Base-by-base conservation (phyloP, 2,329 filamentous ascomycete genomes). In the Penicillium sp. region DNA sequence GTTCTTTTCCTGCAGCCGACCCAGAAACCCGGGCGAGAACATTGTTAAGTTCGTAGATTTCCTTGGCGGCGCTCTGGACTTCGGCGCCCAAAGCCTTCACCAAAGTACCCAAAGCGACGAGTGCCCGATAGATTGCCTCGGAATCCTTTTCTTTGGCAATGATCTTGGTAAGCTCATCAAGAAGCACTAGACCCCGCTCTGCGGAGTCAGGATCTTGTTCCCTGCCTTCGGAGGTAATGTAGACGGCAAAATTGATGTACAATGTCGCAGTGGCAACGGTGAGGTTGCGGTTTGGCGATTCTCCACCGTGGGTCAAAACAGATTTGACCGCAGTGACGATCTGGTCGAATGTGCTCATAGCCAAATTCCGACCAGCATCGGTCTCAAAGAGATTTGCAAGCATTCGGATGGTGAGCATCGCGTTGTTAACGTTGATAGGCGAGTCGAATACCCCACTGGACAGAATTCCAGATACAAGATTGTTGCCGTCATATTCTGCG, bases 351-450 rank as follows among this genome's bases (percentile, higher is more conserved):
- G 79, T 77, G 20, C 76, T 77, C 12, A 84, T 81, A 6, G 86
- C 84, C 3, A 90, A 75, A 44, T 79, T 77, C 22, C 89, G 85
- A 15, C 94, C 94, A 54, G 87, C 81, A 0, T 84, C 77, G 0
- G 89, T 90, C 57, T 85, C 82, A 68, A 97, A 96, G 7, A 97
- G 78, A 65, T 99, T 99, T 27, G 86, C 87, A 47, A 97, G 81
- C 14, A 88, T 84, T 4, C 94, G 89, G 12, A 91, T 80, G 0
- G 88, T 87, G 80, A 99, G 89, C 88, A 97, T 96, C 11, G 85
- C 84, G 62, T 91, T 91, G 73, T 97, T 97, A 51, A 87, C 82
- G 35, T 85, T 86, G 0, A 88, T 79, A 2, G 84, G 80, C 0
- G 82, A 76, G 8, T 85, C 81, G 51, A 88, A 85, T 2, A 86